These are phyloP conservation scores for Sindora glabra DNA, from an alignment of 306 rosid species.

Conservation along the genomic window DNA sequence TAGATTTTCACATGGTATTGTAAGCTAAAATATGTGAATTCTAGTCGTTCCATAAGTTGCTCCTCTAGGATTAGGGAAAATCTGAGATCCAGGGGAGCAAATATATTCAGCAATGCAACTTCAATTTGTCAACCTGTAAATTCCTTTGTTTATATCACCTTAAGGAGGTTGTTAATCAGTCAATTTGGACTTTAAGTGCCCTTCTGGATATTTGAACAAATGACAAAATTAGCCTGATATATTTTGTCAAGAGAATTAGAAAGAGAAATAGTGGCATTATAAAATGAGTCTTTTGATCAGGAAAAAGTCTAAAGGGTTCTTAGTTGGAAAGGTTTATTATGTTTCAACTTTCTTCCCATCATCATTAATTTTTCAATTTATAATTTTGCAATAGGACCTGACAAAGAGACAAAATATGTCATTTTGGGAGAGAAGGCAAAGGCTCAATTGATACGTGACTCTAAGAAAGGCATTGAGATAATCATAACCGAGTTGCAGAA, in stretches of 20 bases:
- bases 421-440: slow-evolving; percentile 95
- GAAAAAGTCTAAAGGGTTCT: not conserved
- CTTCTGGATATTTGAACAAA: not conserved
- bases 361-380: not conserved
- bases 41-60: not conserved
- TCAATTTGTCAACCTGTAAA: too few relatives aligned
- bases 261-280: not conserved
- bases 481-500: slow-evolving; percentile 78
- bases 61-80: not conserved
- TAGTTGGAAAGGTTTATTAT: not conserved
- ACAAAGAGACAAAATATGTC: slow-evolving; percentile 67
- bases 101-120: not conserved
- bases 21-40: not conserved
- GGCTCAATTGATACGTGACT: slow-evolving; percentile 87
- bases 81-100: not conserved
- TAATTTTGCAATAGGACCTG: slow-evolving; percentile 62
- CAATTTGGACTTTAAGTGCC: not conserved
- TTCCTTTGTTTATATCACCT: too few relatives aligned
- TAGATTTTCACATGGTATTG: not conserved
- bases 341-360: not conserved
- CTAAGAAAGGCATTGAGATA: slow-evolving; percentile 59
- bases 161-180: not conserved
- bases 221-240: not conserved
- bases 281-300: not conserved
- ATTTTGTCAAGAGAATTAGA: too few relatives aligned